Conservation (phyloP, 2,329 filamentous ascomycete species). For the Neofusicoccum kwambonambiense region DNA sequence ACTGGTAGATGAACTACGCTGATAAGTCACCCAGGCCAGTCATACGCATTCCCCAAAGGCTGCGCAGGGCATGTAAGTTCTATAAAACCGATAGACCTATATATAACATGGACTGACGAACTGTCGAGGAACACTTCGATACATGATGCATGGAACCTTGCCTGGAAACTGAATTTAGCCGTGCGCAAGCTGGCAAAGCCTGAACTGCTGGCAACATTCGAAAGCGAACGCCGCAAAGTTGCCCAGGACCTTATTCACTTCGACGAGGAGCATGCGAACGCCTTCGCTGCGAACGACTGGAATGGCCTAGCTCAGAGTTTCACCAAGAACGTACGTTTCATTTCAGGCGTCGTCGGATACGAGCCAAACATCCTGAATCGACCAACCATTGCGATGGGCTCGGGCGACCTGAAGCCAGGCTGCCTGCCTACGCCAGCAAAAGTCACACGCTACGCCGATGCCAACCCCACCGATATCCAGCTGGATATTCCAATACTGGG, state of each 20-base stretch:
- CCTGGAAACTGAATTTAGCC: slow-evolving; percentile 45
- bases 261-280: slow-evolving; percentile 49
- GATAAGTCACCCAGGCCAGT: slow-evolving; percentile 26
- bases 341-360: slow-evolving; percentile 70
- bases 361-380: slow-evolving; percentile 63
- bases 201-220: slow-evolving; percentile 39
- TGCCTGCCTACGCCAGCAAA: slow-evolving; percentile 63
- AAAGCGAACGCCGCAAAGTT: slow-evolving; percentile 43
- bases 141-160: slow-evolving; percentile 45
- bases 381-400: slow-evolving; percentile 47
- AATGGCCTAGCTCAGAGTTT: slow-evolving; percentile 67
- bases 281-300: slow-evolving; percentile 60
- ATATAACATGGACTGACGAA: not conserved
- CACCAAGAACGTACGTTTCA: slow-evolving; percentile 68
- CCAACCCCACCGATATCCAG: slow-evolving; percentile 74
- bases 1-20: slow-evolving; percentile 22
- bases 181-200: slow-evolving; percentile 39
- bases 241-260: slow-evolving; percentile 45
- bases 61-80: slow-evolving; percentile 43
- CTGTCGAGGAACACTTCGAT: slow-evolving; percentile 41
- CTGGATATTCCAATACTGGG: slow-evolving; percentile 75
- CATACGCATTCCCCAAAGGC: slow-evolving; percentile 44
- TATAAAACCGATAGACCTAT: not conserved
- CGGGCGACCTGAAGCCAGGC: slow-evolving; percentile 36
- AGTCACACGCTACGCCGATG: slow-evolving; percentile 72